A percentile compares a stretch with the other conserved stretches of the same genome.
Conservation (phyloP, 2,329 filamentous ascomycete genomes). For the Aspergillus niger region DNA sequence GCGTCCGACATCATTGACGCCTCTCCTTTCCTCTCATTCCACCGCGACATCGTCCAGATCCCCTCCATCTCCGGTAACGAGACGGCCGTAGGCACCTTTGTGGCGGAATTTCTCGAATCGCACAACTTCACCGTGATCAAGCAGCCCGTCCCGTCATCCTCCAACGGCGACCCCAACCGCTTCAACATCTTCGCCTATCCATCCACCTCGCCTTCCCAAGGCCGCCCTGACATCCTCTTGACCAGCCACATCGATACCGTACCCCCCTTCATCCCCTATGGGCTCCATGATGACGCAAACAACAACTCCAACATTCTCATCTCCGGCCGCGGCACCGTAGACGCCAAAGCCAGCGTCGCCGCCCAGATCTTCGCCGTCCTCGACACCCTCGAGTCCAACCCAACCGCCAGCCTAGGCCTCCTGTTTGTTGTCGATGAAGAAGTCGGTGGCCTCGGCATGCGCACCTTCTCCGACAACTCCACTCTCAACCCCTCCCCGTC, state of each 20-base stretch:
- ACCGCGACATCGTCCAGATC: constrained; percentile 72
- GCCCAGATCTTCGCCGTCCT: constrained; percentile 47
- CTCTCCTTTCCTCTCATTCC: constrained; percentile 66
- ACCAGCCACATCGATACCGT: constrained; percentile 81
- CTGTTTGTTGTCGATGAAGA: constrained; percentile 82
- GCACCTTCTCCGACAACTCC: constrained; percentile 45
- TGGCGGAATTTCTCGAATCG: constrained; percentile 65
- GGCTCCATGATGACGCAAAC: constrained; percentile 36
- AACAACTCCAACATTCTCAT: constrained; percentile 37
- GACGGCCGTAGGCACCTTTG: constrained; percentile 65
- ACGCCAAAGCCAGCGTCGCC: constrained; percentile 51
- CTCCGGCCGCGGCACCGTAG: constrained; percentile 49
- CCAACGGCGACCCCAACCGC: constrained; percentile 43
- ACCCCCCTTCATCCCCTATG: constrained; percentile 52
- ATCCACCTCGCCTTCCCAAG: constrained; percentile 19
- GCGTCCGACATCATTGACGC: constrained; percentile 39
- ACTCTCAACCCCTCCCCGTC: constrained; percentile 49
- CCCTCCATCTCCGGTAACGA: constrained; percentile 73
- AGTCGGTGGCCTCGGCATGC: constrained; percentile 78
- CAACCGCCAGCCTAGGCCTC: constrained; percentile 48
- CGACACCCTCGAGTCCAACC: constrained; percentile 46
- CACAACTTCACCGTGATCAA: constrained; percentile 65
- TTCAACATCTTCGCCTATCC: constrained; percentile 76
- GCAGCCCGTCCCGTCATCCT: constrained; percentile 44
- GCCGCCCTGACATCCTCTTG: constrained; percentile 40